Evolutionary conservation across 2,329 filamentous ascomycete species (phyloP).

Genomic region (Neonectria ditissima): DNA sequence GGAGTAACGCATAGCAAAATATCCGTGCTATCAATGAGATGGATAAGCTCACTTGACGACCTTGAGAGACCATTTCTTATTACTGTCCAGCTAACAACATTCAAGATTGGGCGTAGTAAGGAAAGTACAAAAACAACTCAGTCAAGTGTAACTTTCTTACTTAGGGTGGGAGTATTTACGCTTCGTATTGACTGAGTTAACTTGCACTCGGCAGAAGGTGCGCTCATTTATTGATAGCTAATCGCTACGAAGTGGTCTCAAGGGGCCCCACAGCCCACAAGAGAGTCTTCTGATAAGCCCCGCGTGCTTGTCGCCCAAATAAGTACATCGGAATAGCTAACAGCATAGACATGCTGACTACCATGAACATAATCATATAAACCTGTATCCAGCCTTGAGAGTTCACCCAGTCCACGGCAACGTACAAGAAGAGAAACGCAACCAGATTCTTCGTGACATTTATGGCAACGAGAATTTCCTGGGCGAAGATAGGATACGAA

Average conservation of each 20-base stretch:
- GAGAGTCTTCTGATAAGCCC: background rate
- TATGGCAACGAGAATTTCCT: conserved; percentile 13
- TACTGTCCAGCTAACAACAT: too few species aligned
- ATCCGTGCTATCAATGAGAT: too few species aligned
- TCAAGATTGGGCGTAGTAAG: too few species aligned
- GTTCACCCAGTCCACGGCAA: conserved; percentile 5
- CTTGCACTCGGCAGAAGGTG: too few species aligned
- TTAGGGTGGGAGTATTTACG: too few species aligned
- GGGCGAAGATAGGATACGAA: conserved; percentile 6
- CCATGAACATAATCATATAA: conserved; percentile 18
- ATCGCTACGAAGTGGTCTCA: background rate
- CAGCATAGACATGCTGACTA: conserved; percentile 4
- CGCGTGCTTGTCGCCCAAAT: background rate
- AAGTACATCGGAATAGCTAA: conserved; percentile 9
- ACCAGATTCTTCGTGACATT: conserved; percentile 12
- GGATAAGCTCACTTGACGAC: too few species aligned
- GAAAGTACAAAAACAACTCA: too few species aligned
- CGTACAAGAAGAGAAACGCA: conserved; percentile 12
- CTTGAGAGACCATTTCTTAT: too few species aligned
- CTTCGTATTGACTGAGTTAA: background rate
- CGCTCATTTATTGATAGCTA: too few species aligned
- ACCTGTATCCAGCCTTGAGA: conserved; percentile 17
- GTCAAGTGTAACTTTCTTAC: too few species aligned
- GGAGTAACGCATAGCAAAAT: too few species aligned
- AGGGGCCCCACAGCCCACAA: background rate